A percentile compares a stretch with the other conserved stretches of the same genome.
Evolutionary conservation across 768 basidiomycete genomes (phyloP).

Genomic region (Phlegmacium glaucopus): DNA sequence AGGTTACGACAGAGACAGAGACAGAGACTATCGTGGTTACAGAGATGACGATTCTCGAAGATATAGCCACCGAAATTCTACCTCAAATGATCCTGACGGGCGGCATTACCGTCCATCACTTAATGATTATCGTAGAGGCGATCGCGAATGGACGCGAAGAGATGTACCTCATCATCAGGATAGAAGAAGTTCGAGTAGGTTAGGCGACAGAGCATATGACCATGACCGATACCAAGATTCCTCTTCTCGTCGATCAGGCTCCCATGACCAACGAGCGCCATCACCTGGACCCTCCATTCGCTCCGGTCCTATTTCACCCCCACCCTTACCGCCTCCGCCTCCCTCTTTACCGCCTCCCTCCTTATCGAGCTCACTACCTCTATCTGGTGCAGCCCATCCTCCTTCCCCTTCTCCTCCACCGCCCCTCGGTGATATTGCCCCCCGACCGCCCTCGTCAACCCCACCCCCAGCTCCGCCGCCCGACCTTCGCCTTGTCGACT

Average conservation of each 20-base stretch:
- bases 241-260: neutral
- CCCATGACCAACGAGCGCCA: slow-evolving; percentile 1
- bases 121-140: slow-evolving; percentile 22
- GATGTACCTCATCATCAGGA: slow-evolving; percentile 21
- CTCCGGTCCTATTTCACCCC: slow-evolving; percentile 8
- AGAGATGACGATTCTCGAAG: slow-evolving; percentile 21
- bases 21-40: slow-evolving; percentile 14
- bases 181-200: slow-evolving; percentile 9
- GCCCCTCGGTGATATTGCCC: slow-evolving; percentile 14
- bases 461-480: slow-evolving; percentile 30
- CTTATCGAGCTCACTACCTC: too few species aligned
- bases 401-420: slow-evolving; percentile 15
- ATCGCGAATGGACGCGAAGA: slow-evolving; percentile 33
- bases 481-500: slow-evolving; percentile 23
- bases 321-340: slow-evolving; percentile 14
- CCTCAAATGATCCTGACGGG: slow-evolving; percentile 7
- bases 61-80: slow-evolving; percentile 12
- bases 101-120: slow-evolving; percentile 20
- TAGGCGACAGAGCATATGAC: slow-evolving; percentile 19
- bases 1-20: slow-evolving; percentile 23
- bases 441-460: slow-evolving; percentile 23
- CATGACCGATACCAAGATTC: slow-evolving; percentile 18
- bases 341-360: slow-evolving; percentile 16
- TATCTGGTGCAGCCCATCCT: slow-evolving; percentile 10
- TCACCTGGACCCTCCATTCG: slow-evolving; percentile 16